Conservation (phyloP, 108 stramenopile genomes). For the Nitzschia sp. region DNA sequence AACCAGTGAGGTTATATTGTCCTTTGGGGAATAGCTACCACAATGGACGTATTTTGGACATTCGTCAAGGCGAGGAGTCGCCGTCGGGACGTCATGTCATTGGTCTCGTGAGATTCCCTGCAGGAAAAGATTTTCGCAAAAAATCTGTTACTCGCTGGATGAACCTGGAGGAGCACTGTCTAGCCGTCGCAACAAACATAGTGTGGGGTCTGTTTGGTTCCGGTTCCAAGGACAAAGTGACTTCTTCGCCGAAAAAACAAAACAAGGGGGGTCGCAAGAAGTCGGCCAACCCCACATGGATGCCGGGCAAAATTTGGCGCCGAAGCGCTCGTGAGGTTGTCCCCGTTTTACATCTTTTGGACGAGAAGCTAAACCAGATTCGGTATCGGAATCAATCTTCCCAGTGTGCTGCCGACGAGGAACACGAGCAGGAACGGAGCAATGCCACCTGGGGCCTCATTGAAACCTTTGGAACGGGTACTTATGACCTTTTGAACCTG, state of each 20-base stretch:
- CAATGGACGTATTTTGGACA: conserved; percentile 60
- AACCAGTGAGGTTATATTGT: conserved; percentile 62
- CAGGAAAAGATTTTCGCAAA: conserved; percentile 62
- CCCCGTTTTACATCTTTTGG: conserved; percentile 21
- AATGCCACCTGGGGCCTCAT: neutral
- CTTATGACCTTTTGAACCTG: conserved; percentile 18
- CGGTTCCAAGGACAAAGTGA: neutral
- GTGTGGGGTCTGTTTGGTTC: conserved; percentile 41
- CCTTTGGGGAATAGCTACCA: conserved; percentile 70
- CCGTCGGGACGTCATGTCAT: conserved; percentile 30
- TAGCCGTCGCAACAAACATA: conserved; percentile 55
- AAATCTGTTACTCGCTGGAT: conserved; percentile 63
- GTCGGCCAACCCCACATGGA: conserved; percentile 32
- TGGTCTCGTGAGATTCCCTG: conserved; percentile 71
- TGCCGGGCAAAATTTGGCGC: conserved; percentile 57
- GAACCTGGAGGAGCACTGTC: conserved; percentile 71
- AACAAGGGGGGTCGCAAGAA: neutral
- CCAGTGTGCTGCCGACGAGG: neutral
- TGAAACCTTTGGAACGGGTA: conserved; percentile 4
- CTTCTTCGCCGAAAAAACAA: neutral
- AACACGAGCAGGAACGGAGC: neutral
- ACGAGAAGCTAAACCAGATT: conserved; percentile 38
- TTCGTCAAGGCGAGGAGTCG: neutral
- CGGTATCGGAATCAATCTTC: conserved; percentile 36
- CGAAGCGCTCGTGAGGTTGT: conserved; percentile 67